A percentile compares a stretch with the other conserved stretches of the same genome.
phyloP scores from a whole-genome alignment of 1,139 yeast genomes.

The Taphrina flavorubra region DNA sequence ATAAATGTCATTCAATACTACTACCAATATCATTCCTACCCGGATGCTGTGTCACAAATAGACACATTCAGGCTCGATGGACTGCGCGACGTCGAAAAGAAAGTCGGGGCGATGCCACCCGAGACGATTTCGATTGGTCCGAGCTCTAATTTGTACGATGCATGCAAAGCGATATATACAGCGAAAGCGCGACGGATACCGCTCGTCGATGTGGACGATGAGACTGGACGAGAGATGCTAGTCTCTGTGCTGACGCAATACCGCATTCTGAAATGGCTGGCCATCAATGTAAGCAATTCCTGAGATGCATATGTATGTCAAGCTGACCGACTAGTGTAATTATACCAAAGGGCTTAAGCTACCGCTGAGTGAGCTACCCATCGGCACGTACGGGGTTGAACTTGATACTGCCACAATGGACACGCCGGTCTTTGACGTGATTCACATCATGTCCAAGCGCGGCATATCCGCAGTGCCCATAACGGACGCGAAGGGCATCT shows the following conservation, averaged over 20 bases:
- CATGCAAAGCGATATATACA: constrained; percentile 89
- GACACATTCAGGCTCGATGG: constrained; percentile 88
- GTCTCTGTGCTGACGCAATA: constrained; percentile 89
- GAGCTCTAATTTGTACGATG: constrained; percentile 85
- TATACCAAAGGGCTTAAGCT: constrained; percentile 84
- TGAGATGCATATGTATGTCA: not conserved
- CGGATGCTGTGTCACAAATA: constrained; percentile 87
- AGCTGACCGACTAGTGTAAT: constrained; percentile 61
- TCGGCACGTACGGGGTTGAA: constrained; percentile 60
- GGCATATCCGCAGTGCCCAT: constrained; percentile 93
- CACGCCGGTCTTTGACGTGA: constrained; percentile 94
- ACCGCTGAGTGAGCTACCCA: constrained; percentile 70
- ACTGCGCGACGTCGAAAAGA: constrained; percentile 72
- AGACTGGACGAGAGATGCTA: constrained; percentile 89
- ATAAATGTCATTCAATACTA: constrained; percentile 95
- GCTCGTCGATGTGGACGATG: constrained; percentile 89
- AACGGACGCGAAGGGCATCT: constrained; percentile 68
- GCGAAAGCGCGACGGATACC: constrained; percentile 94
- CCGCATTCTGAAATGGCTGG: constrained; percentile 92
- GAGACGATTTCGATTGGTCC: constrained; percentile 93
- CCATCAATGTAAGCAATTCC: constrained; percentile 61
- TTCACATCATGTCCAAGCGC: constrained; percentile 75
- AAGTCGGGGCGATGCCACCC: constrained; percentile 84
- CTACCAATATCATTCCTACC: constrained; percentile 65
- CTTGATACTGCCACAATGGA: constrained; percentile 84